Evolutionary conservation across 1,284 basidiomycete genomes (phyloP).

Genomic region (Heimioporus retisporus): DNA sequence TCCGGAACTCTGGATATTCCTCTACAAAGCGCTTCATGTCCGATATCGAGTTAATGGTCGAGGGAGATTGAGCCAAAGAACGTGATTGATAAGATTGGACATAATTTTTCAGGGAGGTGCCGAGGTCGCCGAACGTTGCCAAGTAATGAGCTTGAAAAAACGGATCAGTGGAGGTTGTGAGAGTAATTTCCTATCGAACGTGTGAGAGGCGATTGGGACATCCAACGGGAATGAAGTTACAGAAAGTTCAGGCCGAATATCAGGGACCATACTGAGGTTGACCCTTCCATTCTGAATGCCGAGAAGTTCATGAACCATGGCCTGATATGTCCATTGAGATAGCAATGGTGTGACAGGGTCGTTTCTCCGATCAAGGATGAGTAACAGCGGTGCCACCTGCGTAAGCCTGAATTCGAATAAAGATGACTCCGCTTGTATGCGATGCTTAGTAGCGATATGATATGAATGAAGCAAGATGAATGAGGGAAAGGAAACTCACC

Average conservation of each 20-base stretch:
- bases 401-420: conserved; percentile 85
- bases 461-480: conserved; percentile 17
- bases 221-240: conserved; percentile 55
- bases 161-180: conserved; percentile 92
- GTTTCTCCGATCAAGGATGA: conserved; percentile 92
- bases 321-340: conserved; percentile 99
- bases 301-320: conserved; percentile 98
- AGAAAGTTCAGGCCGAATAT: conserved; percentile 87
- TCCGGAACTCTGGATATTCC: conserved; percentile 98
- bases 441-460: conserved; percentile 58
- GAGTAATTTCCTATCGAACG: conserved; percentile 85
- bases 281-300: conserved; percentile 97
- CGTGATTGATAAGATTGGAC: conserved; percentile 95
- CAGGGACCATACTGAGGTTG: conserved; percentile 86
- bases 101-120: conserved; percentile 93
- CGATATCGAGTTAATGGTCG: conserved; percentile 93
- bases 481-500: conserved; percentile 53
- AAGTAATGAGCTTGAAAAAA: conserved; percentile 96
- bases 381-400: conserved; percentile 78
- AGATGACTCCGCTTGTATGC: conserved; percentile 75
- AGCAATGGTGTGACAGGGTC: conserved; percentile 99
- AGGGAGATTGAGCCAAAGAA: conserved; percentile 81
- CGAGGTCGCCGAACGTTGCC: conserved; percentile 97
- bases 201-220: conserved; percentile 19
- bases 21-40: conserved; percentile 99